Evolutionary conservation across 73 alveolate genomes (phyloP), one percentile per base, ranked within the genome.

Genomic region (Paramecium bursaria): DNA sequence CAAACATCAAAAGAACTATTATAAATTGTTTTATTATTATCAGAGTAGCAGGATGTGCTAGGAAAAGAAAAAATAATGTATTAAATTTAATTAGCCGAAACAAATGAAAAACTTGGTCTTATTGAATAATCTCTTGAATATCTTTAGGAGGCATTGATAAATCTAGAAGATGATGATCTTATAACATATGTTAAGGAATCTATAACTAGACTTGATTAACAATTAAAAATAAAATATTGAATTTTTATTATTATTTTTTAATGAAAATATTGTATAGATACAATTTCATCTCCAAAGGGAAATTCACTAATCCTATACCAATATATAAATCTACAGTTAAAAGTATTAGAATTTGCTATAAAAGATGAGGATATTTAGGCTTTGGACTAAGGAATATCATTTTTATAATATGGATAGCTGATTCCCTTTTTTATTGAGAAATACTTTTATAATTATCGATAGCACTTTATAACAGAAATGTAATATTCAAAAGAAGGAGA

Each of bases 391-490:
- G 60, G 7, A 39, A 67, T 67, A 57, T 67, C 82, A 11, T 67
- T 67, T 46, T 25, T 39, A 19, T 53, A 67, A 27, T 67, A 67
- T 47, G 33, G 33, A 39, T 23, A 67, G 44, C 22, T 67, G 23
- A 57, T 67, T 19, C 82, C 82, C 5, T 25, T 67, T 21, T 67
- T 67, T 42, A 17, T 67, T 67, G 82, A 67, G 23, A 67, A 42
- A 14, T 33, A 19, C 27, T 67, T 67, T 7, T 67, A 39, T 42
- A 47, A 42, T 19, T 57, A 67, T 39, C 30, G 47, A 1, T 39
- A 67, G 44, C 82, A 67, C 50, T 67, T 67, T 67, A 57, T 67
- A 1, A 57, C 44, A 30, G 82, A 47, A 2, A 67, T 67, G 82
- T 19, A 14, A 35, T 67, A 67, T 19, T 39, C 82, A 5, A 67